Conservation (phyloP, 225 moss, liverwort and hornwort species). For the Pseudoscleropodium purum region DNA sequence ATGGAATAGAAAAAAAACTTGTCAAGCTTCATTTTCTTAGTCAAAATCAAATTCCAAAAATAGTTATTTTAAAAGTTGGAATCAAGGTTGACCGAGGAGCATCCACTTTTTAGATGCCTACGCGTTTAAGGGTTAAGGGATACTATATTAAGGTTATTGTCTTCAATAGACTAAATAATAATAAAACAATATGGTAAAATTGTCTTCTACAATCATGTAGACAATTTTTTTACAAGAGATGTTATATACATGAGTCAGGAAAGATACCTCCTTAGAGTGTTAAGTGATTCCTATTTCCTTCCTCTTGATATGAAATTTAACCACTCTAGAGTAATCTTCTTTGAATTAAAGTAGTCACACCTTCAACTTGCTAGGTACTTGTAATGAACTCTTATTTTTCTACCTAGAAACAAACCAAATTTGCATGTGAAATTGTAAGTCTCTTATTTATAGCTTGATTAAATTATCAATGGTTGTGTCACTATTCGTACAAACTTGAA, state of each 20-base stretch:
- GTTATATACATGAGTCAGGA: no score
- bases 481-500: not conserved
- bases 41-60: no score
- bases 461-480: not conserved
- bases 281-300: not conserved
- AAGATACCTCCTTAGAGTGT: no score
- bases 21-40: no score
- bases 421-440: not conserved
- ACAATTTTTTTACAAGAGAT: not conserved
- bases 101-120: no score
- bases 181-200: not conserved
- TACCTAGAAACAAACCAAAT: not conserved
- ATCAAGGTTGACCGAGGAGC: no score
- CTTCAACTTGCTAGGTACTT: fast-evolving
- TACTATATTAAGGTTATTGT: not conserved
- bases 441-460: not conserved
- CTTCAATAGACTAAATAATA: no score
- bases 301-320: not conserved
- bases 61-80: no score
- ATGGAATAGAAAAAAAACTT: no score
- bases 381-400: fast-evolving
- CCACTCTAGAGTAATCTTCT: not conserved
- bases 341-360: not conserved
- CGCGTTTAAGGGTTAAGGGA: no score
- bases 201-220: not conserved